These are phyloP conservation scores for Penicillium ucsense DNA, from an alignment of 495 filamentous ascomycete genomes.

Conservation along the genomic window DNA sequence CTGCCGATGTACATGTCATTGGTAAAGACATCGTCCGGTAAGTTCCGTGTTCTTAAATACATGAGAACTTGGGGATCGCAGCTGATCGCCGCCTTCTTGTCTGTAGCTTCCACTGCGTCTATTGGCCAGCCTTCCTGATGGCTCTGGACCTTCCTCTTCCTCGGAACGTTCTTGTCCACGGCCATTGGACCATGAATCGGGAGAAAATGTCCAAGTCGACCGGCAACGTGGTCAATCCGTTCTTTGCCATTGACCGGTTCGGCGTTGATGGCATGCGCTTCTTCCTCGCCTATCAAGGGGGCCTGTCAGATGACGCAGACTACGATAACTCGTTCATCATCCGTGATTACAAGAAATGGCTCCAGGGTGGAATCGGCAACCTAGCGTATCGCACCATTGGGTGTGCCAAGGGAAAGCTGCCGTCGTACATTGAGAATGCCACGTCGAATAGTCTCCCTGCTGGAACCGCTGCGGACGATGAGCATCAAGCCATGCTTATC, in stretches of 20 bases:
- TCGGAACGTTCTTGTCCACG: constrained; percentile 73
- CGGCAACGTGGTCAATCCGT: constrained; percentile 92
- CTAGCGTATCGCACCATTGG: constrained; percentile 58
- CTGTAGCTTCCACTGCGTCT: constrained; percentile 77
- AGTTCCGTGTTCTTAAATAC: constrained; percentile 9
- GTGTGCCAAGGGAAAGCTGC: constrained; percentile 56
- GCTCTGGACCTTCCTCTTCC: constrained; percentile 79
- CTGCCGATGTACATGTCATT: constrained; percentile 82
- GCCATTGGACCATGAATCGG: constrained; percentile 85
- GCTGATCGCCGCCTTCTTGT: constrained; percentile 6
- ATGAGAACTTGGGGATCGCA: background rate
- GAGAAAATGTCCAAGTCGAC: constrained; percentile 93
- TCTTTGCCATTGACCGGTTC: constrained; percentile 83
- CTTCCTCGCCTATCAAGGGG: constrained; percentile 72
- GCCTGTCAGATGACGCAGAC: constrained; percentile 63
- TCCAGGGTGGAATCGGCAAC: constrained; percentile 72
- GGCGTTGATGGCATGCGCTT: constrained; percentile 81
- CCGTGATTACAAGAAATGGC: constrained; percentile 63
- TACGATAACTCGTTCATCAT: constrained; percentile 74
- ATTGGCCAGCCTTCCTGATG: constrained; percentile 95
- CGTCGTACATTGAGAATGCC: constrained; percentile 39
- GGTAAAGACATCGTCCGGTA: constrained; percentile 89
- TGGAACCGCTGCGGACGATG: constrained; percentile 17
- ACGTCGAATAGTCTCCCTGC: constrained; percentile 20
- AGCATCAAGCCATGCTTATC: constrained; percentile 25